Evolutionary conservation across 192 early-diverging fungal genomes (phyloP), one percentile per base, ranked within the genome.

Genomic region (Bifiguratus adelaidae): DNA sequence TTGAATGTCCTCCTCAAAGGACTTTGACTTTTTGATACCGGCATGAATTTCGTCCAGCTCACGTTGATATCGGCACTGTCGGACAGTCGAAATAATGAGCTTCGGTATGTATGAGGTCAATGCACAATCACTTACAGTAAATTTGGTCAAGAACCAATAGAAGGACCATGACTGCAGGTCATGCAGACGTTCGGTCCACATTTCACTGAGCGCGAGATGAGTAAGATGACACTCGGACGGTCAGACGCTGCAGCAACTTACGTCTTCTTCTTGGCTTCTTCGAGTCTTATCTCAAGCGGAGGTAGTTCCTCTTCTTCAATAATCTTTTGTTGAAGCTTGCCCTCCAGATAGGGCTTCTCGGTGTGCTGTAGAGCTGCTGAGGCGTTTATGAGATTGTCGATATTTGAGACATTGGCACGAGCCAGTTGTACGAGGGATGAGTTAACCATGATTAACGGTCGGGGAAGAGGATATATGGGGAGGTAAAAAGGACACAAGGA

Each of bases 351-450:
- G 29, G 59, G 47, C 13, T 41, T 26, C 25, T 61, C 51, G 26
- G 51, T 35, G 24, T 61, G 59, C 12, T 38, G 22, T 33, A 61
- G 23, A n/a, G 42, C 52, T 28, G 59, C 52, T 44, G 55, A 30
- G 35, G 52, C 52, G 35, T 55, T 47, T 2, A 36, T 25, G 18
- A 61, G 33, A 16, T 61, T 40, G 20, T 61, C 48, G 16, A 61
- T 44, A 38, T 41, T 32, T 46, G 30, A n/a, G n/a, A n/a, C n/a
- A n/a, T n/a, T n/a, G n/a, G n/a, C n/a, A n/a, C n/a, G n/a, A n/a
- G n/a, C n/a, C n/a, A n/a, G n/a, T n/a, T n/a, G n/a, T n/a, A n/a
- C n/a, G n/a, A n/a, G n/a, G n/a, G n/a, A n/a, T n/a, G n/a, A n/a
- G n/a, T n/a, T n/a, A n/a, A n/a, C n/a, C n/a, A n/a, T n/a, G n/a